phyloP scores from a whole-genome alignment of 2,329 filamentous ascomycete species.

The Parastagonospora nodorum region DNA sequence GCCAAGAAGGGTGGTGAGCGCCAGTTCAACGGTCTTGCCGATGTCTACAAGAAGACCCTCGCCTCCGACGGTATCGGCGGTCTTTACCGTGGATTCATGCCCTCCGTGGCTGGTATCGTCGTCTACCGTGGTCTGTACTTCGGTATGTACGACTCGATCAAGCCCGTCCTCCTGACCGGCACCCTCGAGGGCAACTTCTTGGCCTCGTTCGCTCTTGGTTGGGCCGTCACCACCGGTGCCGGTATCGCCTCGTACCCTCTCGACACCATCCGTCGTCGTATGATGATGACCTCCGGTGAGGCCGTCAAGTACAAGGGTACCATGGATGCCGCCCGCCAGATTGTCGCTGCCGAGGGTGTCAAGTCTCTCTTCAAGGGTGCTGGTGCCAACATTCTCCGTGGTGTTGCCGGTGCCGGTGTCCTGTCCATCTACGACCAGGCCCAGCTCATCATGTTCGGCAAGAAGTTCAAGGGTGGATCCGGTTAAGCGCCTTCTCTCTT shows the following conservation, averaged over 20 bases:
- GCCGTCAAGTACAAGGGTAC: slow-evolving; percentile 99
- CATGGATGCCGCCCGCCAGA: slow-evolving; percentile 93
- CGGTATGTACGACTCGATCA: slow-evolving; percentile 99
- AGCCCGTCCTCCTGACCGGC: slow-evolving; percentile 95
- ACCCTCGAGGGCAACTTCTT: slow-evolving; percentile 97
- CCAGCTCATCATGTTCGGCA: slow-evolving; percentile 99
- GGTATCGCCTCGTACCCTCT: slow-evolving; percentile 99
- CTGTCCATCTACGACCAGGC: slow-evolving; percentile 99
- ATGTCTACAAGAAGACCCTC: slow-evolving; percentile 99
- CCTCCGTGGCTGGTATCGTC: slow-evolving; percentile 97
- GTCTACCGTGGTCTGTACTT: slow-evolving; percentile 99
- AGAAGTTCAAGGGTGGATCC: slow-evolving; percentile 84
- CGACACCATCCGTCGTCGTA: slow-evolving; percentile 99
- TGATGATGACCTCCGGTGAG: slow-evolving; percentile 99
- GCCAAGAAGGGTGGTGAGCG: slow-evolving; percentile 96
- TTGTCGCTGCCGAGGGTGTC: slow-evolving; percentile 92
- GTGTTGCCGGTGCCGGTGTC: slow-evolving; percentile 99
- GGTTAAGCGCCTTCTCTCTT: slow-evolving; percentile 48
- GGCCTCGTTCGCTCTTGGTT: slow-evolving; percentile 97
- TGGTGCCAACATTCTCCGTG: slow-evolving; percentile 99
- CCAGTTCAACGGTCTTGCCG: slow-evolving; percentile 99
- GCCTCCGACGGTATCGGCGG: slow-evolving; percentile 97
- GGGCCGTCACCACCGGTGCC: slow-evolving; percentile 99
- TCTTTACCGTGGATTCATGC: slow-evolving; percentile 99
- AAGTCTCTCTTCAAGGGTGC: slow-evolving; percentile 99